Percentiles rank a stretch among this genome's conserved stretches.
These are phyloP conservation scores for Diutina neorugosa DNA, from an alignment of 1,139 yeast genomes.

Conservation along the genomic window DNA sequence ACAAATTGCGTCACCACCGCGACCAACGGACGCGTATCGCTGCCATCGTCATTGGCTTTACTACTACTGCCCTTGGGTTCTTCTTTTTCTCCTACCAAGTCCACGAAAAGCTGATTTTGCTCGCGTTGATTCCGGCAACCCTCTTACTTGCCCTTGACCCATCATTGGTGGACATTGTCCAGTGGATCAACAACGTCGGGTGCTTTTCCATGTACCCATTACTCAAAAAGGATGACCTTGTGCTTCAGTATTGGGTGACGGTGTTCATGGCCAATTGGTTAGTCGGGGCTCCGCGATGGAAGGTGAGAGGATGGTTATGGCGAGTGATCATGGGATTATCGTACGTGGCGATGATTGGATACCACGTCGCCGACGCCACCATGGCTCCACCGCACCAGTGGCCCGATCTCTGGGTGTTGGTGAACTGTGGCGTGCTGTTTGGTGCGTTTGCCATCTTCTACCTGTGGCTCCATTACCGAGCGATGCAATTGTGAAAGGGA, in stretches of 20 bases:
- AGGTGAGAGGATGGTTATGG: no score
- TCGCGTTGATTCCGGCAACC: slow-evolving; percentile 80
- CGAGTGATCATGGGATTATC: neutral
- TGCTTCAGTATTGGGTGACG: slow-evolving; percentile 57
- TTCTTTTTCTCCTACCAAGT: slow-evolving; percentile 89
- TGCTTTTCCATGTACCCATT: slow-evolving; percentile 84
- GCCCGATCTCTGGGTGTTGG: slow-evolving; percentile 82
- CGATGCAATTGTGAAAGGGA: neutral
- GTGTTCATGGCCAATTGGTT: slow-evolving; percentile 73
- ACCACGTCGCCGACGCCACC: slow-evolving; percentile 44
- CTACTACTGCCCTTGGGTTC: slow-evolving; percentile 80
- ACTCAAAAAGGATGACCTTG: slow-evolving; percentile 60
- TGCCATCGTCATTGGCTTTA: slow-evolving; percentile 49
- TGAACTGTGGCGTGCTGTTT: slow-evolving; percentile 63
- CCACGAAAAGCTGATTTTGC: slow-evolving; percentile 77
- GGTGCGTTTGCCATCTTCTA: slow-evolving; percentile 67
- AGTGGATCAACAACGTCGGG: slow-evolving; percentile 82
- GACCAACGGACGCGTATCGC: slow-evolving; percentile 6
- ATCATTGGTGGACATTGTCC: slow-evolving; percentile 54
- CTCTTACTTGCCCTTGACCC: slow-evolving; percentile 47
- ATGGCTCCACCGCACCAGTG: slow-evolving; percentile 42
- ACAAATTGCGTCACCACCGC: slow-evolving; percentile 7
- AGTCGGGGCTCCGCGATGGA: slow-evolving; percentile 35
- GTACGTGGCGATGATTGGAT: slow-evolving; percentile 40
- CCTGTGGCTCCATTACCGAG: slow-evolving; percentile 42